These are phyloP conservation scores for Lichtheimia ramosa DNA, from an alignment of 371 early-diverging fungal species.

Conservation along the genomic window DNA sequence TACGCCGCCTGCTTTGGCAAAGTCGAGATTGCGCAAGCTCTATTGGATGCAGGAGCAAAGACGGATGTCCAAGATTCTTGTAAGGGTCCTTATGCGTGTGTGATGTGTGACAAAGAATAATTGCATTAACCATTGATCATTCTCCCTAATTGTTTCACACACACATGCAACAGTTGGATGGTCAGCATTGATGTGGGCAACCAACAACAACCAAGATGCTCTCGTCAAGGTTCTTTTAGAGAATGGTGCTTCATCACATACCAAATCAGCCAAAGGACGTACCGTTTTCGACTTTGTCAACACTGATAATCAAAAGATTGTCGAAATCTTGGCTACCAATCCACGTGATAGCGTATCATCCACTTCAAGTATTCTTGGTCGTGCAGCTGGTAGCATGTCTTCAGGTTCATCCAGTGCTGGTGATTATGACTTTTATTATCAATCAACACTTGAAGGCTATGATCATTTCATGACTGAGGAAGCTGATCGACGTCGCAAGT, in stretches of 20 bases:
- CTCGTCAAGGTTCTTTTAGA: slow-evolving; percentile 78
- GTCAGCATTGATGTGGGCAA: slow-evolving; percentile 97
- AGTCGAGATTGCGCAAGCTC: slow-evolving; percentile 59
- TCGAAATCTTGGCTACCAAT: slow-evolving; percentile 57
- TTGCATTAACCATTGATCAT: slow-evolving; percentile 7
- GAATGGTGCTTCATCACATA: slow-evolving; percentile 72
- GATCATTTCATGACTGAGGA: slow-evolving; percentile 52
- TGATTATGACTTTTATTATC: slow-evolving; percentile 53
- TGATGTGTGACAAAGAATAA: slow-evolving; percentile 6
- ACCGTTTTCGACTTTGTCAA: slow-evolving; percentile 79
- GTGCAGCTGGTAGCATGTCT: slow-evolving; percentile 24
- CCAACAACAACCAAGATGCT: slow-evolving; percentile 79
- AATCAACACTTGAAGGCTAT: slow-evolving; percentile 44
- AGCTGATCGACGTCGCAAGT: slow-evolving; percentile 42
- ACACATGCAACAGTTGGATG: slow-evolving; percentile 71
- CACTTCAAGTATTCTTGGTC: slow-evolving; percentile 38
- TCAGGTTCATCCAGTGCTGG: slow-evolving; percentile 31
- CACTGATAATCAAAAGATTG: slow-evolving; percentile 58
- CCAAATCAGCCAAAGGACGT: slow-evolving; percentile 76
- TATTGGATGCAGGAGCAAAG: slow-evolving; percentile 76
- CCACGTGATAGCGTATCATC: slow-evolving; percentile 61
- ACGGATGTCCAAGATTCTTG: slow-evolving; percentile 76
- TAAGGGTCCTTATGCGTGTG: slow-evolving; percentile 18
- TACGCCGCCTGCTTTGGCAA: slow-evolving; percentile 92
- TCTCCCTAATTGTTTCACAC: slow-evolving; percentile 8